Evolutionary conservation across 2,329 filamentous ascomycete species (phyloP), one percentile per base, ranked within the genome.

Genomic region (Ophiocordyceps camponoti-floridani): DNA sequence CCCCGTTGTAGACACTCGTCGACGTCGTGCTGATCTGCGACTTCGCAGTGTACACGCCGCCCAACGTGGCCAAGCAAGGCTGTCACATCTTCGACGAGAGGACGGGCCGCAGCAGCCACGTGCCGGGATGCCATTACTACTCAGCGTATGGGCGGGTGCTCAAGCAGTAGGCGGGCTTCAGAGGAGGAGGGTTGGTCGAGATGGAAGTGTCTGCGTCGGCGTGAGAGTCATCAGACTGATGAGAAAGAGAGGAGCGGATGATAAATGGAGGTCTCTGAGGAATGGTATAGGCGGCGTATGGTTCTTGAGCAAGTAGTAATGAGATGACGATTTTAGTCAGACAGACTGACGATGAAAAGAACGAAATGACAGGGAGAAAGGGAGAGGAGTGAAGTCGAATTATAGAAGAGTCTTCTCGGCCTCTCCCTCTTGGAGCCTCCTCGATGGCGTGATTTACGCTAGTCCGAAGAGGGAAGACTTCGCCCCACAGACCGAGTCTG

Each of bases 1-100:
- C 40, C 42, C 46, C 43, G 46, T 9, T 27, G 30, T 14, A 47
- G 50, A 61, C 57, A 49, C 59, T 61, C 47, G 53, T 56, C 53
- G 23, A 5, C 40, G 4, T 46, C 48, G 45, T 47, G 50, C 58
- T 63, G 49, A 62, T 54, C 42, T 47, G 53, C 47, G 50, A 47
- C 47, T 46, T 44, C 51, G 50, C 40, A 77, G 69, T 93, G 48
- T 91, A 91, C 58, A 89, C 84, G 13, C 88, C 88, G 33, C 88
- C 88, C 3, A 93, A 94, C 55, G 87, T 89, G 35, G 85, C 85
- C 35, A 82, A 75, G 47, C 75, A 77, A 48, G 88, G 88, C 23
- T 94, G 85, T 61, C 74, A 84, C 55, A 77, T 89, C 56, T 95
- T 89, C 60, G 75, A 89, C 54, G 74, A 79, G 50, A 69, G 70